Conservation (phyloP, 768 basidiomycete species). For the Boletus pseudo-olivaceus region DNA sequence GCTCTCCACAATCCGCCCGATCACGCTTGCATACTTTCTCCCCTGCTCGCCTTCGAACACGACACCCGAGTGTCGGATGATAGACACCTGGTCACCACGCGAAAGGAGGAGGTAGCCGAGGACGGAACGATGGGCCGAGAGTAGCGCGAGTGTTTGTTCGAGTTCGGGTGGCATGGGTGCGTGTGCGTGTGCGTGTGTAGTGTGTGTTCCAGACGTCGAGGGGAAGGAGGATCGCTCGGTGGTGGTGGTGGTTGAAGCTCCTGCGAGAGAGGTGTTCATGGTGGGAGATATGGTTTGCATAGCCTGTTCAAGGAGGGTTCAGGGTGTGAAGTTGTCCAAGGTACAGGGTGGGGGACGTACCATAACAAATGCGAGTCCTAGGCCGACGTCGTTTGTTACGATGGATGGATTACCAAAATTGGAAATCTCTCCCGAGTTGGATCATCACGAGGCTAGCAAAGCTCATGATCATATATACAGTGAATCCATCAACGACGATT, state of each 20-base stretch:
- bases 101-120: slow-evolving; percentile 85
- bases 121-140: slow-evolving; percentile 81
- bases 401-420: background rate
- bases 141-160: slow-evolving; percentile 70
- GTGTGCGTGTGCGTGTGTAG: slow-evolving; percentile 17
- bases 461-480: no score
- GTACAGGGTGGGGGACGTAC: background rate
- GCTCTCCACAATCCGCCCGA: slow-evolving; percentile 72
- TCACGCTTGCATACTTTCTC: slow-evolving; percentile 65
- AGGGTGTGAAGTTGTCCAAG: slow-evolving; percentile 10
- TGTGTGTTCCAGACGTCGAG: slow-evolving; percentile 14
- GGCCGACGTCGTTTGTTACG: background rate
- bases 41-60: slow-evolving; percentile 86
- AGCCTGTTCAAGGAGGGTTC: slow-evolving; percentile 11
- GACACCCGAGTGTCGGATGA: slow-evolving; percentile 82
- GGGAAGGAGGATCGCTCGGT: slow-evolving; percentile 4
- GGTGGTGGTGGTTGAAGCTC: background rate
- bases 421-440: no score
- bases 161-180: slow-evolving; percentile 66
- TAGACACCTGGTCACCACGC: slow-evolving; percentile 65
- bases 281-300: slow-evolving; percentile 3
- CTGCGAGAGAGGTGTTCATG: slow-evolving; percentile 15
- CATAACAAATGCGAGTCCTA: background rate
- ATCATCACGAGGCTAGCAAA: no score
- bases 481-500: slow-evolving; percentile 39